Base-by-base conservation (phyloP, 2,329 filamentous ascomycete species). In the Furcasterigmium furcatum region DNA sequence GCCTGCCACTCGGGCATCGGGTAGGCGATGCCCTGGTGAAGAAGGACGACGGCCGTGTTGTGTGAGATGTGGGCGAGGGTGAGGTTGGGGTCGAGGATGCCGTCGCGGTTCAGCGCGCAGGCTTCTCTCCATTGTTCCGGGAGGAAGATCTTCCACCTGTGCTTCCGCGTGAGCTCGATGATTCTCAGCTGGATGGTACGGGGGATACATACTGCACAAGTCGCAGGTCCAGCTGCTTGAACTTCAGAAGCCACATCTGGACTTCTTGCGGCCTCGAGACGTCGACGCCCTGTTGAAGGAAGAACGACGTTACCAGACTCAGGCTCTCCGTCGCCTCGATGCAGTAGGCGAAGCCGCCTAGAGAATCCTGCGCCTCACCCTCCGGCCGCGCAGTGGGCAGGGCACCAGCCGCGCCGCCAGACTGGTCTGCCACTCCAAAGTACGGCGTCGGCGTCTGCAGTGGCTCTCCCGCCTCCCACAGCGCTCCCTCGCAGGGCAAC, bases 311-410 rank as follows among this genome's bases (percentile, higher is more conserved):
- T 1, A 73, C 68, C 1, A 62, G 62, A 21, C 63, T 69, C 3
- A 73, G 54, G 5, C 65, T 69, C 46, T 73, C 70, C 0, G 67
- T 70, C 0, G 69, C 69, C 47, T 73, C 70, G n/a, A 73, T 65
- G n/a, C 61, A 63, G 47, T 70, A 73, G 0, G 71, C 70, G 42
- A 72, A 70, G 0, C 67, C 67, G 12, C 62, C 68, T 2, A 70
- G 44, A 5, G 58, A 58, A 7, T 54, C 52, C 18, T 62, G 56
- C 9, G 57, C 58, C 3, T 55, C 56, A 12, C 50, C 46, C 4
- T 57, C 54, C 24, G 46, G 52, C 50, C 39, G 53, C 29, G 41
- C 49, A 39, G 38, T 53, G 29, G 47, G 55, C 10, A 57, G 47
- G 3, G 49, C 38, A 12, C 50, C 50, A 27, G 25, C 50, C 22